Evolutionary conservation across 352 stramenopile genomes (phyloP), one percentile per base, ranked within the genome.

Genomic region (Phytopythium mirpurense): DNA sequence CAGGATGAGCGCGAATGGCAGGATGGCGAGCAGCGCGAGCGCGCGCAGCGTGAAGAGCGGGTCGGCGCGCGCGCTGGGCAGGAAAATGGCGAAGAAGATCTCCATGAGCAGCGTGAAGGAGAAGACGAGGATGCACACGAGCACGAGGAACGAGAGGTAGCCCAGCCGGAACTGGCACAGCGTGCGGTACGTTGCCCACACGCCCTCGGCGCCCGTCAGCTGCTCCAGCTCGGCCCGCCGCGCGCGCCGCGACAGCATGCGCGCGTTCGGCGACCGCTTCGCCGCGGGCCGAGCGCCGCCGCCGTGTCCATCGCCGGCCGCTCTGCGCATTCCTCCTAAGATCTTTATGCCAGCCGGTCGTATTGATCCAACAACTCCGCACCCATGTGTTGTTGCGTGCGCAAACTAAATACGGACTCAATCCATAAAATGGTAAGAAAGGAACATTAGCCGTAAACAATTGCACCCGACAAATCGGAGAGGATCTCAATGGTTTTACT

Each of bases 61-160:
- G 54, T 88, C 83, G 47, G 67, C 69, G 6, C 78, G 78, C 26
- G 85, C 83, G 41, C 77, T 91, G 21, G 83, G 85, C 42, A 95
- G 54, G 59, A 93, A 95, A 55, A 93, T 91, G n/a, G 85, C 75
- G 61, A 95, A 95, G 76, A 95, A 93, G 38, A 93, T 90, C 62
- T 93, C 83, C 85, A 95, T 95, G 45, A 95, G 64, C 56, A 92
- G 78, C 59, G 80, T 87, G 66, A 95, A 89, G 37, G 80, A 91
- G 61, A 95, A 95, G 72, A 93, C 93, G 67, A 95, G 72, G 60
- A 95, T 90, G 60, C 86, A 84, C 77, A 95, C 89, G 57, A 91
- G 78, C 62, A 95, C 85, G 31, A 95, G 66, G 61, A 95, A 93
- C 35, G 85, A 78, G 57, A 95, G 86, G 67, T 93, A 95, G 51